These are phyloP conservation scores for Sporobolomyces phaffii DNA, from an alignment of 768 basidiomycete genomes.

Conservation along the genomic window DNA sequence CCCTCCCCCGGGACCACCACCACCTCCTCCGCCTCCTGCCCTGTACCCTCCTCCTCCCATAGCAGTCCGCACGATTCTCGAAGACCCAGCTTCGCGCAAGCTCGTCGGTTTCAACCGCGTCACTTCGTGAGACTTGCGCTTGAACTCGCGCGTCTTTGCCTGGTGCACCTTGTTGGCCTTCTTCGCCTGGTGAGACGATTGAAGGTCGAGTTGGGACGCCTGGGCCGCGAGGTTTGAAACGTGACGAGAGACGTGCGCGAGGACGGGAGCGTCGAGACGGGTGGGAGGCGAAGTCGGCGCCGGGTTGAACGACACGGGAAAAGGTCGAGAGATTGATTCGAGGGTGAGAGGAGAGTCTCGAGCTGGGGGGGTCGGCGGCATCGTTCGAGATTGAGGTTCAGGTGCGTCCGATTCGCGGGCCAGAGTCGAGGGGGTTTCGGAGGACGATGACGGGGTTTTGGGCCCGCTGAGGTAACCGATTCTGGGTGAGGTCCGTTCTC, in stretches of 20 bases:
- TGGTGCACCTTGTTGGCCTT: constrained; percentile 32
- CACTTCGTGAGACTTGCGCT: constrained; percentile 25
- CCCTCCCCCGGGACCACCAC: too few species aligned
- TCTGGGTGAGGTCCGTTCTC: not conserved
- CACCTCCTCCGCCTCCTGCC: not conserved
- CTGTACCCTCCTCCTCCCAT: not conserved
- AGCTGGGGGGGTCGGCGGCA: not conserved
- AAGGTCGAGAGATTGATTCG: not conserved
- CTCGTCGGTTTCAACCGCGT: constrained; percentile 5
- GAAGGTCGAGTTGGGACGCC: constrained; percentile 22
- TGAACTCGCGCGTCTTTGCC: constrained; percentile 21
- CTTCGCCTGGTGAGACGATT: constrained; percentile 30
- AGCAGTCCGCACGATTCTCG: too few species aligned
- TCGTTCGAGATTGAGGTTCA: too few species aligned
- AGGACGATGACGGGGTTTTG: too few species aligned
- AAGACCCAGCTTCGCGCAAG: too few species aligned
- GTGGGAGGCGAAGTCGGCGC: not conserved
- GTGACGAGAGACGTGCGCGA: not conserved
- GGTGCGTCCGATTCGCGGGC: too few species aligned
- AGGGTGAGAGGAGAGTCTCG: not conserved
- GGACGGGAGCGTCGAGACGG: constrained; percentile 15
- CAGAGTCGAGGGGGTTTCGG: too few species aligned
- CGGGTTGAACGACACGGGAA: not conserved
- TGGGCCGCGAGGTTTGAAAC: constrained; percentile 1
- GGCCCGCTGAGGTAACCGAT: constrained; percentile 10